Evolutionary conservation across 768 basidiomycete species (phyloP).

Genomic region (Collybia sordida): DNA sequence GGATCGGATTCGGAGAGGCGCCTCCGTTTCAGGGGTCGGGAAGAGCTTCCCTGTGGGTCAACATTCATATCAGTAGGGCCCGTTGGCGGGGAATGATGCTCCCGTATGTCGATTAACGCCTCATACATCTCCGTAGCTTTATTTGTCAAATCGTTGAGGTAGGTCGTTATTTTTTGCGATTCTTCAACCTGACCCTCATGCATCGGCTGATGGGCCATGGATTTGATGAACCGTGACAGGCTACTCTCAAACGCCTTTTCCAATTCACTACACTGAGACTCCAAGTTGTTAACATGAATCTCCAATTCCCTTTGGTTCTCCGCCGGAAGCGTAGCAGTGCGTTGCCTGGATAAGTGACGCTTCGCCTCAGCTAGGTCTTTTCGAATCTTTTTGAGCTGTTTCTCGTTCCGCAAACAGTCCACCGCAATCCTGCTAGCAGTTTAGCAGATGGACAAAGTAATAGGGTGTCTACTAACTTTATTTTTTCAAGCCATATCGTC

Average conservation of each 20-base stretch:
- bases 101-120: conserved; percentile 14
- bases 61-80: conserved; percentile 8
- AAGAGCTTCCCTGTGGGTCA: conserved; percentile 10
- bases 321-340: conserved; percentile 12
- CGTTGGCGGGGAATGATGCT: background rate
- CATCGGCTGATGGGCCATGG: conserved; percentile 13
- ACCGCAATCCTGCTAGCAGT: conserved; percentile 9
- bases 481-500: conserved; percentile 21
- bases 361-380: conserved; percentile 14
- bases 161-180: conserved; percentile 18
- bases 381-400: conserved; percentile 14
- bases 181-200: conserved; percentile 17
- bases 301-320: conserved; percentile 12
- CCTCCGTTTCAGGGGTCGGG: conserved; percentile 27
- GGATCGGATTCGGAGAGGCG: conserved; percentile 16
- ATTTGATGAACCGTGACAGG: conserved; percentile 16
- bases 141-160: conserved; percentile 18
- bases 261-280: conserved; percentile 17
- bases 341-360: conserved; percentile 12
- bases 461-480: conserved; percentile 15
- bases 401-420: conserved; percentile 5
- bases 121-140: conserved; percentile 21
- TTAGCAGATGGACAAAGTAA: background rate
- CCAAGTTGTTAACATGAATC: conserved; percentile 16
- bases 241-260: conserved; percentile 14